phyloP scores from a whole-genome alignment of 2,329 filamentous ascomycete genomes.

The Botrytis byssoidea region DNA sequence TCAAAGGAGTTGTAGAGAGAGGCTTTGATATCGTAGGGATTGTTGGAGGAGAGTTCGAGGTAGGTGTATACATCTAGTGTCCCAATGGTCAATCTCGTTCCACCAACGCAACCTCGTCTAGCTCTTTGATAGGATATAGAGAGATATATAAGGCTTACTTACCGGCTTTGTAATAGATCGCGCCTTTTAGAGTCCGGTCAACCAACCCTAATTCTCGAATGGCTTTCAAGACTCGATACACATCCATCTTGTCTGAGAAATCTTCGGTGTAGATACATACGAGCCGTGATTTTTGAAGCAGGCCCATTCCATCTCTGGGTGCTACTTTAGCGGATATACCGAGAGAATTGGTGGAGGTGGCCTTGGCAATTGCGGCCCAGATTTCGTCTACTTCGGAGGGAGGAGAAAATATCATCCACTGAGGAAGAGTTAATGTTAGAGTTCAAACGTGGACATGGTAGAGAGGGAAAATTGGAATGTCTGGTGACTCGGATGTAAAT shows the following conservation, averaged over 20 bases:
- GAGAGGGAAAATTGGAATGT: not conserved
- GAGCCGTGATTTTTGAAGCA: constrained; percentile 50
- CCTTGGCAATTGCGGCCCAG: constrained; percentile 67
- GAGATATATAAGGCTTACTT: constrained; percentile 9
- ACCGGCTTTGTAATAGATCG: constrained; percentile 71
- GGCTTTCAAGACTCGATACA: constrained; percentile 63
- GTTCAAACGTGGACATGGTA: not conserved
- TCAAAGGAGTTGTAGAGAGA: constrained; percentile 54
- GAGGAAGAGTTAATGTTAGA: constrained; percentile 48
- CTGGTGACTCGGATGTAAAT: not conserved
- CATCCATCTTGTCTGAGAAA: constrained; percentile 66
- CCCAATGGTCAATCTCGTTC: not conserved
- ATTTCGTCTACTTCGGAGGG: constrained; percentile 54
- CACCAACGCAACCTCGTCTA: not conserved
- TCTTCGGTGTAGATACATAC: constrained; percentile 79
- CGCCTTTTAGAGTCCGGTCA: constrained; percentile 41
- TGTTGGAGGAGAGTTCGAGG: constrained; percentile 59
- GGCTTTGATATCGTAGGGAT: constrained; percentile 61
- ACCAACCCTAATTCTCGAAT: constrained; percentile 63
- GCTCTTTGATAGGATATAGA: not conserved
- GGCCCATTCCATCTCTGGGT: constrained; percentile 45
- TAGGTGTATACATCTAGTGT: constrained; percentile 64
- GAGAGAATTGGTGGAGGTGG: constrained; percentile 66
- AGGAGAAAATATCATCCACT: constrained; percentile 74
- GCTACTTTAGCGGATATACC: constrained; percentile 74